Base-by-base conservation (phyloP, 768 basidiomycete genomes). In the Rhizopogon vinicolor region DNA sequence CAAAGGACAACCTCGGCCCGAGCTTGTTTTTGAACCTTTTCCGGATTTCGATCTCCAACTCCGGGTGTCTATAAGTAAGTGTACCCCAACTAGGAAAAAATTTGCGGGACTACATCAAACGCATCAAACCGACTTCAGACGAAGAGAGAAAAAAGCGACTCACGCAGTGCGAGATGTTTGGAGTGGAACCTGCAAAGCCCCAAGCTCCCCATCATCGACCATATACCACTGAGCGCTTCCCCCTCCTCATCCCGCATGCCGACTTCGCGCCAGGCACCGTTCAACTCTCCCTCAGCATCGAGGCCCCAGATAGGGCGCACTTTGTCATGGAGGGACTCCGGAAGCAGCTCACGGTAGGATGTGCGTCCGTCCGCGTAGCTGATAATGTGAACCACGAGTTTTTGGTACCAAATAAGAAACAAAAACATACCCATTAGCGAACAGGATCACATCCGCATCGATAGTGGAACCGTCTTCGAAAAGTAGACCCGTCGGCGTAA, bases 141-240 rank as follows among this genome's bases (percentile, higher is more conserved):
- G n/a, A 9, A 7, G 44, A 40, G 5, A 44, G 16, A 3, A 28
- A 28, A 48, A 28, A 33, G 22, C 3, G 5, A 80, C 85, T 63
- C 63, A 87, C 84, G 84, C 45, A 87, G 72, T 0, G 84, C 85
- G 39, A 87, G 50, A 60, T 83, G 83, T 54, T 80, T 86, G 5
- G 87, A 87, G 66, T 85, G 77, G 76, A 86, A 87, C 0, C 87
- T 75, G 55, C 79, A 81, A 58, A 82, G 58, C 0, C 82, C 82
- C 8, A 89, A 65, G 62, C 85, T 85, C 13, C 86, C 86, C 68
- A 87, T 40, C n/a, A n/a, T n/a, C n/a, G n/a, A n/a, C n/a, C n/a
- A n/a, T n/a, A 84, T 55, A n/a, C 68, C 69, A 41, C 57, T 57
- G 13, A 65, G 31, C 25, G 46, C 51, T 13, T 61, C 44, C 0